Evolutionary conservation across 768 basidiomycete genomes (phyloP), one percentile per base, ranked within the genome.

Genomic region (Serendipita vermifera): DNA sequence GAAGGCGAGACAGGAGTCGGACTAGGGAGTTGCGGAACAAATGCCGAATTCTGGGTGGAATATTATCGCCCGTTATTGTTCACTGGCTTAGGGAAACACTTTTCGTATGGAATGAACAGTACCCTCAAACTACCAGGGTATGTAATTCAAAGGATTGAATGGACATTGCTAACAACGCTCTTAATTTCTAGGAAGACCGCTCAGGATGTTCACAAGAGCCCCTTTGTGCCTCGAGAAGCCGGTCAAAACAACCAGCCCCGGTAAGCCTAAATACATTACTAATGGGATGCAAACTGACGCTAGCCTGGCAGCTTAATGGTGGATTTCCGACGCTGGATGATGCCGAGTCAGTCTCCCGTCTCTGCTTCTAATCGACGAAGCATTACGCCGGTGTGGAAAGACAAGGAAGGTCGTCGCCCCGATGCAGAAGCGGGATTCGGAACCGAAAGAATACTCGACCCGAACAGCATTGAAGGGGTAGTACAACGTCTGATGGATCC

Each of bases 91-190:
- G 85, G 83, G 15, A 87, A 89, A 64, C 89, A 91, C 64, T 92
- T 92, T 69, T 87, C 86, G 9, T 92, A 83, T 70, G 84, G 82
- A n/a, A 91, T 93, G 84, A 90, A 89, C 59, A 87, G 84, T 61
- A 90, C 87, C 3, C 67, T 85, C 48, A 88, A 87, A 65, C 73
- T 89, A 2, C 85, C 86, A 29, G 87, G 85, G 88, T 85, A 60
- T 59, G 32, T 15, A 4, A 15, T 55, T 33, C 26, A 38, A 15
- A 41, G 57, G 20, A 27, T 39, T 56, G 13, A 32, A 32, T 9
- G 13, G 26, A 31, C 55, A 39, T 32, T 39, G 43, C 40, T 29
- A 26, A 22, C 29, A 40, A 9, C 38, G n/a, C 14, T 11, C 31
- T 27, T 9, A 24, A n/a, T 41, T 9, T 58, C 22, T 61, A 88